Base-by-base conservation (phyloP, 2,329 filamentous ascomycete species). In the Verticillium zaregamsianum region DNA sequence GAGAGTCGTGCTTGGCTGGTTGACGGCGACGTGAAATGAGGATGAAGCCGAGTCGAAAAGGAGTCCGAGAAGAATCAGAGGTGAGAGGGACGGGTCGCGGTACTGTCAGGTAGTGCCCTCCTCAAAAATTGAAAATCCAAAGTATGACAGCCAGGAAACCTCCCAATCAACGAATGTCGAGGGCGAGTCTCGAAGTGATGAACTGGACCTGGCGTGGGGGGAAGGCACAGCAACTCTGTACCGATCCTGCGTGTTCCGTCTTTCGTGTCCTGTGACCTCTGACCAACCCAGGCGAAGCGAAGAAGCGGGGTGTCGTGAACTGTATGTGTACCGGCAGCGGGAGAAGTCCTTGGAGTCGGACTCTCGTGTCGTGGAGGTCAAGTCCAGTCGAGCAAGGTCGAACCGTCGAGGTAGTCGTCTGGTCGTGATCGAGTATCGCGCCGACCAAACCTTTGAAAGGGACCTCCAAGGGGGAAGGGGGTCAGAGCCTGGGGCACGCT, bases 401-500 rank as follows among this genome's bases (percentile, higher is more conserved):
- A 35, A 11, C 33, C 33, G 23, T 28, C 15, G 35, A 23, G 35
- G 57, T 28, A 39, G 37, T 28, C 25, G 25, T 25, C 37, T 25
- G 35, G 37, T 58, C 57, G 45, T 25, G 45, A 49, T 49, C 45
- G 45, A 49, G 20, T 23, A n/a, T 49, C 45, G 45, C 45, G n/a
- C 11, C 45, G 57, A 40, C 57, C 57, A 45, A 49, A 58, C 57
- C 57, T 49, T 58, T 40, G n/a, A 32, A 28, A 45, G 32, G 57
- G 39, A 39, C 57, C 39, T 58, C 20, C 39, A 58, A 58, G 39
- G 20, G 45, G 45, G 45, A n/a, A 23, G 20, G 20, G 45, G 45
- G 45, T n/a, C 45, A 25, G n/a, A 49, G 20, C 45, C 45, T 25
- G 61, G 62, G 63, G 63, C 59, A 65, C 63, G 54, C 55, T 57